phyloP scores from a whole-genome alignment of 2,329 filamentous ascomycete genomes.

The Trichoderma oligosporum region DNA sequence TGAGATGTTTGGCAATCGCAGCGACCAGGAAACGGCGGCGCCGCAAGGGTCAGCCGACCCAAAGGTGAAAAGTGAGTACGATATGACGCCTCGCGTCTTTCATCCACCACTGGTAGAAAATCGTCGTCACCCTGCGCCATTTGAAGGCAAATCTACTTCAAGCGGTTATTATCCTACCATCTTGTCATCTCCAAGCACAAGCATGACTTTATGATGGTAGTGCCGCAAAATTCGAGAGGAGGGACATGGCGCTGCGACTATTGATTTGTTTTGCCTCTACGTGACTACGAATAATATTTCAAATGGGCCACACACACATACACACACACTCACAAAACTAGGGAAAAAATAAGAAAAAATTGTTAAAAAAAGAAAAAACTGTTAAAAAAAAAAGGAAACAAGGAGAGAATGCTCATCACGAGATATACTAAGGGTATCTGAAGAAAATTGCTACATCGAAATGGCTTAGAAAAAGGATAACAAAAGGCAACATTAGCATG shows the following conservation, averaged over 20 bases:
- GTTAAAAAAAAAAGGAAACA: neutral
- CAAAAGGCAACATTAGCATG: slow-evolving; percentile 3
- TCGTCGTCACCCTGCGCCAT: slow-evolving; percentile 42
- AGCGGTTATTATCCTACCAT: slow-evolving; percentile 49
- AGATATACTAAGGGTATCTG: neutral
- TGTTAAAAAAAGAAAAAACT: neutral
- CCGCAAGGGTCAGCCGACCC: slow-evolving; percentile 32
- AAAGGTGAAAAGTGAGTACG: slow-evolving; percentile 51
- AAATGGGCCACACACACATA: too few relatives aligned
- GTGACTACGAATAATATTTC: neutral
- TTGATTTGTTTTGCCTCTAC: neutral
- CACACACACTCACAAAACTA: too few relatives aligned
- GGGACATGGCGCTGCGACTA: neutral
- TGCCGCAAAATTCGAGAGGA: neutral
- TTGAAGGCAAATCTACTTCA: slow-evolving; percentile 51
- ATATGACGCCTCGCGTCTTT: slow-evolving; percentile 47
- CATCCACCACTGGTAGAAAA: slow-evolving; percentile 38
- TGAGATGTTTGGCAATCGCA: slow-evolving; percentile 47
- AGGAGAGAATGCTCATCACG: neutral
- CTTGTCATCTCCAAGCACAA: slow-evolving; percentile 44
- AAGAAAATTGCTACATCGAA: neutral
- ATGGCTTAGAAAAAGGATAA: neutral
- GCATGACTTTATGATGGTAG: slow-evolving; percentile 37
- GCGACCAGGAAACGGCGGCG: slow-evolving; percentile 33
- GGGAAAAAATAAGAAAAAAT: neutral